Evolutionary conservation across 1,139 yeast species (phyloP), one percentile per base, ranked within the genome.

Genomic region (Candida sp.): DNA sequence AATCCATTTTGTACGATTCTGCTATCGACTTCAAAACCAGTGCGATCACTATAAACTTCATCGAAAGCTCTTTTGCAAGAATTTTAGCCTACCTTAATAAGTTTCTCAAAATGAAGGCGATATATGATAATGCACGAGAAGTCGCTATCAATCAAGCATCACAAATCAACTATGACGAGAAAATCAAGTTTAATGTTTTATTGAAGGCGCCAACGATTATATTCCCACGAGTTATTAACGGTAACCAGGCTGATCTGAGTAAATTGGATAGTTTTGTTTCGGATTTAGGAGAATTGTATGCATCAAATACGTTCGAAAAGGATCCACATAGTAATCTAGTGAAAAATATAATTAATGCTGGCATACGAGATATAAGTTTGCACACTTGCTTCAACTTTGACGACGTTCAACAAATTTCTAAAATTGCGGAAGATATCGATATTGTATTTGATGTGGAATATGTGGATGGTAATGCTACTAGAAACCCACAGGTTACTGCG

Each of bases 61-160:
- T 89, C 21, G 97, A 91, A 55, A 86, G 83, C 49, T 87, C 98
- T 0, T 75, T 89, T 51, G 75, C 82, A 36, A 78, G 84, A 50
- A 77, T 93, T 8, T 60, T 86, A 36, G 73, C 77, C 29, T 91
- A 82, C 56, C 67, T 89, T 54, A 80, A 80, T 51, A 87, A 87
- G 54, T 87, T 95, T 57, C 85, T 82, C 47, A 79, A 79, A 53
- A 89, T 93, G 97, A 93, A 93, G 61, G 81, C 82, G 2, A 73
- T 91, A 12, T 93, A 86, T 60, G 99, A 93, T 55, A 71, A 79
- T 15, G 96, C 98, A 0, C 77, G 99, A 48, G 89, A 86, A 54
- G 88, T 91, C 9, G 97, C 98, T 0, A 66, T 73, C 6, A 68
- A 69, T 44, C 84, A 82, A 57, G 90, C 91, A 2, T 75, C 68